A percentile compares a stretch with the other conserved stretches of the same genome.
phyloP scores from a whole-genome alignment of 306 rosid species.

The Dryas octopetala region DNA sequence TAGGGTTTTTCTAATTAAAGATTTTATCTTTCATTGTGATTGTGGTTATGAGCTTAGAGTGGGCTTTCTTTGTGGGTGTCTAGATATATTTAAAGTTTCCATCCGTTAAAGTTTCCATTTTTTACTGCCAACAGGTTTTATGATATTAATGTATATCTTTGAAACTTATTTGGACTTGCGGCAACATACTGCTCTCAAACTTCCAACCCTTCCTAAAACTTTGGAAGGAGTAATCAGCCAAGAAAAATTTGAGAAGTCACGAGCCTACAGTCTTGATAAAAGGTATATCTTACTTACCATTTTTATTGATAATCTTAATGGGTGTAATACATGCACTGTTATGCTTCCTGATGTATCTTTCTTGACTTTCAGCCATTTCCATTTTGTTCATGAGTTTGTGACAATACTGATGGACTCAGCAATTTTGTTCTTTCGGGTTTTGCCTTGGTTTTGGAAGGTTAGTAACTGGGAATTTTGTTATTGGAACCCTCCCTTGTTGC shows the following conservation, averaged over 20 bases:
- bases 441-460: constrained; percentile 99
- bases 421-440: constrained; percentile 65
- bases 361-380: constrained; percentile 67
- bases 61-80: background rate
- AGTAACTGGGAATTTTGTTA: constrained; percentile 31
- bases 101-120: no score
- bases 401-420: constrained; percentile 83
- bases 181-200: constrained; percentile 81
- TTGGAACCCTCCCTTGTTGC: constrained; percentile 12
- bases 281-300: constrained; percentile 46
- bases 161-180: constrained; percentile 86
- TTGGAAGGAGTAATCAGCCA: constrained; percentile 88
- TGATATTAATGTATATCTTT: constrained; percentile 85
- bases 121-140: constrained; percentile 55
- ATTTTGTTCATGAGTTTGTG: constrained; percentile 86
- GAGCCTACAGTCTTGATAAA: constrained; percentile 93
- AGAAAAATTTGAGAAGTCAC: constrained; percentile 89
- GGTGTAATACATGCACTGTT: background rate
- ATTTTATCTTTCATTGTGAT: background rate
- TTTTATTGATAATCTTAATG: background rate
- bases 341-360: constrained; percentile 18
- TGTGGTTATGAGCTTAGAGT: background rate
- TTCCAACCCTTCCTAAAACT: constrained; percentile 85
- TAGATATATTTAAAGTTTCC: no score
- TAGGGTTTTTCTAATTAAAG: constrained; percentile 10